phyloP scores from a whole-genome alignment of 2,329 filamentous ascomycete species.

The Cordyceps fumosorosea region DNA sequence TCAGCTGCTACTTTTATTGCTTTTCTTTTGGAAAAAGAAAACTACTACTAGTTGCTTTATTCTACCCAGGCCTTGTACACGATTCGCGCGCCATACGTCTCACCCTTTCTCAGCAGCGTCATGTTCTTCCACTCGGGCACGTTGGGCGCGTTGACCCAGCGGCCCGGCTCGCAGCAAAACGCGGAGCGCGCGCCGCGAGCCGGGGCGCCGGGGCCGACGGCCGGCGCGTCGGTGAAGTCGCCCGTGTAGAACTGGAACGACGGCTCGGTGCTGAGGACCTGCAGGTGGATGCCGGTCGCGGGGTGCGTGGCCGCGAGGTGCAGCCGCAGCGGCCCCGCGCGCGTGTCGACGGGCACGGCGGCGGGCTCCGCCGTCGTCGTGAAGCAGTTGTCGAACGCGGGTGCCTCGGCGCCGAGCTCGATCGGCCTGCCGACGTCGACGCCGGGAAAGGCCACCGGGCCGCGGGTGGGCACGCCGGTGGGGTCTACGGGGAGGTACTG shows the following conservation, averaged over 20 bases:
- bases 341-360: slow-evolving; percentile 59
- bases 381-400: slow-evolving; percentile 88
- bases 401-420: slow-evolving; percentile 61
- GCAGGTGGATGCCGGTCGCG: slow-evolving; percentile 68
- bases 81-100: slow-evolving; percentile 73
- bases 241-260: slow-evolving; percentile 97
- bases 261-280: slow-evolving; percentile 86
- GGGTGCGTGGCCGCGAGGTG: slow-evolving; percentile 71
- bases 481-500: slow-evolving; percentile 68
- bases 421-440: slow-evolving; percentile 63
- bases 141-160: slow-evolving; percentile 86
- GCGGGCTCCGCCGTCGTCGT: slow-evolving; percentile 60
- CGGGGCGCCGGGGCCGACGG: slow-evolving; percentile 47
- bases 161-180: slow-evolving; percentile 87
- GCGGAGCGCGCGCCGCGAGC: slow-evolving; percentile 63
- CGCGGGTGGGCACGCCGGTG: slow-evolving; percentile 66
- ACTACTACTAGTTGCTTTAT: slow-evolving; percentile 24
- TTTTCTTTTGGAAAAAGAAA: background rate
- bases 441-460: slow-evolving; percentile 56
- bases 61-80: slow-evolving; percentile 83
- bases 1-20: background rate
- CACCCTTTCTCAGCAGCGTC: slow-evolving; percentile 76
- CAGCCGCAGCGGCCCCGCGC: slow-evolving; percentile 52
- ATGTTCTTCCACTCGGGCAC: slow-evolving; percentile 71
- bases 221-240: slow-evolving; percentile 72